These are phyloP conservation scores for Phoenix roebelenii DNA, from an alignment of 176 grass and related monocot species.

Conservation along the genomic window DNA sequence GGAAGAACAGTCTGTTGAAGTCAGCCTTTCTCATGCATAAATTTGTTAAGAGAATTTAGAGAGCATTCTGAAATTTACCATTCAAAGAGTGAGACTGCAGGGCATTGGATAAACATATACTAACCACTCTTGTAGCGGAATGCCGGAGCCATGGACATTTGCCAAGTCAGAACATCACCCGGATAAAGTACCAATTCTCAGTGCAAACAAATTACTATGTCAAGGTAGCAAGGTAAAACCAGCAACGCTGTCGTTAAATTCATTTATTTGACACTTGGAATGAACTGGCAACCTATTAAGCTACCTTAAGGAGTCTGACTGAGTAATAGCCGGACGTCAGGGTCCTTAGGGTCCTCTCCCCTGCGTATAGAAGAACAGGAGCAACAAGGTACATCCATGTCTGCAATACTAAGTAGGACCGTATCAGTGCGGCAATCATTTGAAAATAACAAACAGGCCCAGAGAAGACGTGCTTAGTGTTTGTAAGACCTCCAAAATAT, in stretches of 20 bases:
- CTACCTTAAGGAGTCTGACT: constrained; percentile 77
- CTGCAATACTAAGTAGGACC: constrained; percentile 30
- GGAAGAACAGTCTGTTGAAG: no score
- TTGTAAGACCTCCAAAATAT: not conserved
- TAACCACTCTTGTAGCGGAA: constrained; percentile 96
- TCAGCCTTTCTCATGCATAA: no score
- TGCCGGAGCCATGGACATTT: constrained; percentile 80
- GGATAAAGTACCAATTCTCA: constrained; percentile 91
- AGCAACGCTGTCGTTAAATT: no score
- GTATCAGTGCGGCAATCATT: no score
- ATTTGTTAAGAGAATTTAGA: not conserved
- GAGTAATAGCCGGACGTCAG: constrained; percentile 90
- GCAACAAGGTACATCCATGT: constrained; percentile 99
- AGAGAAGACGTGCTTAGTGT: not conserved
- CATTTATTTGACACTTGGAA: no score
- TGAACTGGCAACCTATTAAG: no score
- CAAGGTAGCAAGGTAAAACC: no score
- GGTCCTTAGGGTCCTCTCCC: constrained; percentile 75
- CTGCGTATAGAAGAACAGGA: constrained; percentile 75
- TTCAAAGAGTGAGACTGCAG: constrained; percentile 89
- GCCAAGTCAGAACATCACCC: constrained; percentile 85
- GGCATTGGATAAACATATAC: constrained; percentile 99
- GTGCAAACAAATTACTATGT: not conserved
- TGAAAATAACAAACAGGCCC: no score
- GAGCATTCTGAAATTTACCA: constrained; percentile 53